These are phyloP conservation scores for Diplodia intermedia DNA, from an alignment of 2,329 filamentous ascomycete genomes.

Conservation along the genomic window DNA sequence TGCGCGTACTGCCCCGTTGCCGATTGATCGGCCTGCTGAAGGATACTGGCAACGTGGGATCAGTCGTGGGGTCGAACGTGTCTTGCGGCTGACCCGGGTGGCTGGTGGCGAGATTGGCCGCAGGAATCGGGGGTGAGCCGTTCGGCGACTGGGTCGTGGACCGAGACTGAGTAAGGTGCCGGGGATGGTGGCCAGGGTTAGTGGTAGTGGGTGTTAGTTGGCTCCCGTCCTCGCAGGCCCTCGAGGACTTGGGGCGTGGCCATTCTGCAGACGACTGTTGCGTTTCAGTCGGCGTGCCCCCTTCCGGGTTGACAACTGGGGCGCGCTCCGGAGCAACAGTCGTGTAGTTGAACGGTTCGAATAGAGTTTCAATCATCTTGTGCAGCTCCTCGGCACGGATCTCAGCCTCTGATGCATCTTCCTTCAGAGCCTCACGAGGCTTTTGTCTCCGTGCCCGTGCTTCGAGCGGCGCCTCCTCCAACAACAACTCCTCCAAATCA, in stretches of 20 bases:
- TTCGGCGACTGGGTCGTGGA: slow-evolving; percentile 57
- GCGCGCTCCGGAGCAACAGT: slow-evolving; percentile 76
- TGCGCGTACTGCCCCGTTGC: slow-evolving; percentile 68
- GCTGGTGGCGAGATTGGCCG: slow-evolving; percentile 40
- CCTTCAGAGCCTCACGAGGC: slow-evolving; percentile 86
- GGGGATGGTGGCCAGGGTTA: slow-evolving; percentile 36
- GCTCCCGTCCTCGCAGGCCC: slow-evolving; percentile 46
- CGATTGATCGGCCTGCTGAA: slow-evolving; percentile 54
- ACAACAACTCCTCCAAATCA: slow-evolving; percentile 88
- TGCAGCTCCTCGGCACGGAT: slow-evolving; percentile 94
- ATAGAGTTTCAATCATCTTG: slow-evolving; percentile 90
- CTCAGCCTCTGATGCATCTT: slow-evolving; percentile 93
- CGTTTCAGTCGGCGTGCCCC: slow-evolving; percentile 44
- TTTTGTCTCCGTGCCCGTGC: slow-evolving; percentile 92
- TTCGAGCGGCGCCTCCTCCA: slow-evolving; percentile 95
- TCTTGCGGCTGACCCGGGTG: slow-evolving; percentile 38
- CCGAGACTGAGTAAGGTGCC: slow-evolving; percentile 37
- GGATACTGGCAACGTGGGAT: slow-evolving; percentile 38
- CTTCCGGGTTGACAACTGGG: slow-evolving; percentile 40
- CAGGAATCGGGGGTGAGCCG: slow-evolving; percentile 55
- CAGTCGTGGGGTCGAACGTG: slow-evolving; percentile 36
- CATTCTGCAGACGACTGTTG: slow-evolving; percentile 38
- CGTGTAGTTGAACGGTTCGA: slow-evolving; percentile 95
- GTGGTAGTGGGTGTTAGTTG: slow-evolving; percentile 46
- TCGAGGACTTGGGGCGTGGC: slow-evolving; percentile 42